phyloP scores from a whole-genome alignment of 345 rosid species.

The Zanthoxylum bungeanum region DNA sequence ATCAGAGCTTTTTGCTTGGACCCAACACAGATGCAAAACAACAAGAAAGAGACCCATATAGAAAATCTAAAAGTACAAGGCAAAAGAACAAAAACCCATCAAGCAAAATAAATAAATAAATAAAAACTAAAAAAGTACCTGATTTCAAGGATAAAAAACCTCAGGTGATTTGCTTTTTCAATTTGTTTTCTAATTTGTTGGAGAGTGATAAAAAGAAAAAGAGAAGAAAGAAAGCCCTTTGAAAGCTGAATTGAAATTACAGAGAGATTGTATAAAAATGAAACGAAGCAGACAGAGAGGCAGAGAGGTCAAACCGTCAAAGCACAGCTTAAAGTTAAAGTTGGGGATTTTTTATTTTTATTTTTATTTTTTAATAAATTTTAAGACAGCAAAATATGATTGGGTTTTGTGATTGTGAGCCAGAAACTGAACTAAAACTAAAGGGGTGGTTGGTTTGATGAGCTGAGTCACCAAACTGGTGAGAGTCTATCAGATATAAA shows the following conservation, averaged over 20 bases:
- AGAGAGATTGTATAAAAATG: constrained; percentile 9
- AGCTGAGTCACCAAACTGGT: too few species aligned
- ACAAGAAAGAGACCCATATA: constrained; percentile 27
- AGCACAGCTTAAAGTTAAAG: too few species aligned
- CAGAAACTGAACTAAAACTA: too few species aligned
- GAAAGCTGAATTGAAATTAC: constrained; percentile 1
- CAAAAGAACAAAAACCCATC: constrained; percentile 13
- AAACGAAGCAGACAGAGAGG: too few species aligned
- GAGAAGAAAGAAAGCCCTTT: constrained; percentile 13
- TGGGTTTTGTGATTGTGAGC: too few species aligned
- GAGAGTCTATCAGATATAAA: too few species aligned
- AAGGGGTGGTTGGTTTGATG: too few species aligned
- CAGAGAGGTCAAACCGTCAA: background rate
- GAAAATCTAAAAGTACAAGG: constrained; percentile 19
- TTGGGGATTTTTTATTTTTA: too few species aligned
- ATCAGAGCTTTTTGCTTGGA: constrained; percentile 13
- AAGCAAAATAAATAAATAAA: background rate
- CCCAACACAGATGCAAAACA: constrained; percentile 42
- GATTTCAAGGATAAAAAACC: constrained; percentile 27
- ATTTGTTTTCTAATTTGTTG: background rate
- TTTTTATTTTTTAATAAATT: too few species aligned
- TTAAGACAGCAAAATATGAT: too few species aligned
- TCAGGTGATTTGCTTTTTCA: background rate
- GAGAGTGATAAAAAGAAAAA: constrained; percentile 3
- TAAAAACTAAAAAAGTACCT: constrained; percentile 27